Evolutionary conservation across 2,329 filamentous ascomycete genomes (phyloP).

Genomic region (Emergomyces africanus): DNA sequence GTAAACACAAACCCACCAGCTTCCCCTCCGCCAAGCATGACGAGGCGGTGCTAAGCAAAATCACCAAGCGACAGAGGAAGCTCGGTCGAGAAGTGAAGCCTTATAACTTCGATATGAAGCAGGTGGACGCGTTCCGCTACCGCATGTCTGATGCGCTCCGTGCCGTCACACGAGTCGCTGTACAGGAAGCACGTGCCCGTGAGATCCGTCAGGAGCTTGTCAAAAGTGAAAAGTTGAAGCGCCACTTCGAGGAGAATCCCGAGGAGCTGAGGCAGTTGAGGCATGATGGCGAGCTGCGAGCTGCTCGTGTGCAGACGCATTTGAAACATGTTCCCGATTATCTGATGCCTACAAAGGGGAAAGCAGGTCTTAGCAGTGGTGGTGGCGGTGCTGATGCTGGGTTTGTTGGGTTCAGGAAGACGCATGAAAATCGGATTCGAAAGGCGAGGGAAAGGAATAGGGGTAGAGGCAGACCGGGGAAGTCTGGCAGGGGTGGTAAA

Average conservation of each 20-base stretch:
- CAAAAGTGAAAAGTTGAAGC: constrained; percentile 85
- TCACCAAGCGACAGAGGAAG: constrained; percentile 65
- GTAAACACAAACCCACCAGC: constrained; percentile 80
- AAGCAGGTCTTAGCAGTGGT: constrained; percentile 50
- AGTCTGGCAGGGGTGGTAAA: constrained; percentile 42
- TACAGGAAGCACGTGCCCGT: constrained; percentile 77
- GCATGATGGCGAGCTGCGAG: constrained; percentile 77
- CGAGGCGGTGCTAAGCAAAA: constrained; percentile 69
- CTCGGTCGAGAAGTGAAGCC: constrained; percentile 71
- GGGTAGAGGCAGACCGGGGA: constrained; percentile 29
- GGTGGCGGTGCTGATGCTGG: constrained; percentile 56
- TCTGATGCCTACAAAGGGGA: constrained; percentile 65
- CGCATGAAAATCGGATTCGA: constrained; percentile 38
- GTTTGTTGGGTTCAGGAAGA: constrained; percentile 55
- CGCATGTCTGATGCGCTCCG: constrained; percentile 85
- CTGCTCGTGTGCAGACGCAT: constrained; percentile 75
- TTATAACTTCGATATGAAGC: constrained; percentile 89
- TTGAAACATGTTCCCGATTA: constrained; percentile 93
- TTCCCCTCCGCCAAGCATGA: constrained; percentile 66
- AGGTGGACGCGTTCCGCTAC: constrained; percentile 89
- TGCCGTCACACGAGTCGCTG: constrained; percentile 75
- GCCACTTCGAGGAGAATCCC: constrained; percentile 96
- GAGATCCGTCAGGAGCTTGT: constrained; percentile 83
- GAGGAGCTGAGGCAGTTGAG: constrained; percentile 74
- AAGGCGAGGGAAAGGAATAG: constrained; percentile 35